A percentile compares a stretch with the other conserved stretches of the same genome.
These are phyloP conservation scores for Candida lessepsii DNA, from an alignment of 805 yeast species.

Conservation along the genomic window DNA sequence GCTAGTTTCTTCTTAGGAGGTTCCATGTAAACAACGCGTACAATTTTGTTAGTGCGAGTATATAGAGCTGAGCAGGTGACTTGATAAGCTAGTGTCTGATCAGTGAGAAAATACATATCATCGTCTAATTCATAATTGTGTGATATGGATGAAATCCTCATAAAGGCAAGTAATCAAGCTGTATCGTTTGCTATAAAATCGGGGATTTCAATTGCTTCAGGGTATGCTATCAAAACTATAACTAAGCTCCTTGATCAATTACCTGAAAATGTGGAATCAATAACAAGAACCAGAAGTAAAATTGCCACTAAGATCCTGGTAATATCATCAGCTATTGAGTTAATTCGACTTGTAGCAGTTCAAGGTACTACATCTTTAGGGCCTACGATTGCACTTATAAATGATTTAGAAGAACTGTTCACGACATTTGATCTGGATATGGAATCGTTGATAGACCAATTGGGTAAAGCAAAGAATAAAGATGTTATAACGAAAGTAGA, in stretches of 20 bases:
- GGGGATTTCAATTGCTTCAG: slow-evolving; percentile 71
- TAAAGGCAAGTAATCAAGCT: slow-evolving; percentile 70
- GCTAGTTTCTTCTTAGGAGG: slow-evolving; percentile 6
- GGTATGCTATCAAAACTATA: slow-evolving; percentile 69
- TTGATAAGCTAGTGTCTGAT: too few relatives aligned
- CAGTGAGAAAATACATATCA: too few relatives aligned
- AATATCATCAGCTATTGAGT: slow-evolving; percentile 64
- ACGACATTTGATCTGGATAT: slow-evolving; percentile 55
- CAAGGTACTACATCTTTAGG: slow-evolving; percentile 60
- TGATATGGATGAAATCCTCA: slow-evolving; percentile 45
- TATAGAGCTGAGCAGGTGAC: too few relatives aligned
- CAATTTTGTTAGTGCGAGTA: too few relatives aligned
- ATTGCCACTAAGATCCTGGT: slow-evolving; percentile 59
- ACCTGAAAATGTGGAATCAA: slow-evolving; percentile 49
- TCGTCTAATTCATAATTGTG: too few relatives aligned
- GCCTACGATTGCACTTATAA: slow-evolving; percentile 52
- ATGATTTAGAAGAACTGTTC: slow-evolving; percentile 55
- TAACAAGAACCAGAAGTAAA: slow-evolving; percentile 43
- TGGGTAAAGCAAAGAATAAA: slow-evolving; percentile 22
- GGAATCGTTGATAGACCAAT: slow-evolving; percentile 32
- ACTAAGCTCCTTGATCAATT: slow-evolving; percentile 51
- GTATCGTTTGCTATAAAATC: slow-evolving; percentile 79
- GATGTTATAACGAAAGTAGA: slow-evolving; percentile 43
- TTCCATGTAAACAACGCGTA: slow-evolving; percentile 11
- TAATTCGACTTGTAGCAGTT: slow-evolving; percentile 60